A percentile compares a stretch with the other conserved stretches of the same genome.
Conservation (phyloP, 257 asterid genomes). For the Echium plantagineum region DNA sequence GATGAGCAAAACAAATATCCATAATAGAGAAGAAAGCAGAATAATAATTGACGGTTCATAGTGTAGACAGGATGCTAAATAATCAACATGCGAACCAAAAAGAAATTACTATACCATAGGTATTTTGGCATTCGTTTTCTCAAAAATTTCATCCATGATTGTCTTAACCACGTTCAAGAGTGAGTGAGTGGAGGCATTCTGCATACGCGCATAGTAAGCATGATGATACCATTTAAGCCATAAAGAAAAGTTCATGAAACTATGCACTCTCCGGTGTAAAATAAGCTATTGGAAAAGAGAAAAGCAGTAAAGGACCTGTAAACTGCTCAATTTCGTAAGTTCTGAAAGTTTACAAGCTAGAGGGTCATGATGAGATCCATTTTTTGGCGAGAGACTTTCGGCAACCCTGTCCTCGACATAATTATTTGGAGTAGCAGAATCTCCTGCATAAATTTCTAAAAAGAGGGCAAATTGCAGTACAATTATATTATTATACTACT, state of each 20-base stretch:
- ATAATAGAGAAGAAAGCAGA: background rate
- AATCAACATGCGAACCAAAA: slow-evolving; percentile 11
- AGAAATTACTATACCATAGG: slow-evolving; percentile 53
- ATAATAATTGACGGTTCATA: too few species aligned
- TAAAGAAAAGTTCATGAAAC: slow-evolving; percentile 7
- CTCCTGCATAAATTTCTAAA: slow-evolving; percentile 6
- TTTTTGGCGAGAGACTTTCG: slow-evolving; percentile 35
- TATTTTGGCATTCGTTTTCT: slow-evolving; percentile 59
- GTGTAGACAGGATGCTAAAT: background rate
- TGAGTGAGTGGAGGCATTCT: slow-evolving; percentile 64
- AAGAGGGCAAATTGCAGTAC: background rate
- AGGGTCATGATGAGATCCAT: slow-evolving; percentile 35
- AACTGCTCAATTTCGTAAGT: slow-evolving; percentile 50
- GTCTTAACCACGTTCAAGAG: slow-evolving; percentile 49
- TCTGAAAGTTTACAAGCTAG: slow-evolving; percentile 58
- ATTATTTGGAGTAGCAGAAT: slow-evolving; percentile 19
- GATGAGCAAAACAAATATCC: background rate
- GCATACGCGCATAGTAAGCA: slow-evolving; percentile 25
- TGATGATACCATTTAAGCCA: slow-evolving; percentile 14
- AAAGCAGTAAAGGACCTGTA: slow-evolving; percentile 41
- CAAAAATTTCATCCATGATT: slow-evolving; percentile 65
- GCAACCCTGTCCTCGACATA: slow-evolving; percentile 28
- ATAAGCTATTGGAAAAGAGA: background rate
- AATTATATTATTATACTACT: background rate
- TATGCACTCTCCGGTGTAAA: background rate